These are phyloP conservation scores for Balamuthia mandrillaris DNA, from an alignment of 208 protist species.

Conservation along the genomic window DNA sequence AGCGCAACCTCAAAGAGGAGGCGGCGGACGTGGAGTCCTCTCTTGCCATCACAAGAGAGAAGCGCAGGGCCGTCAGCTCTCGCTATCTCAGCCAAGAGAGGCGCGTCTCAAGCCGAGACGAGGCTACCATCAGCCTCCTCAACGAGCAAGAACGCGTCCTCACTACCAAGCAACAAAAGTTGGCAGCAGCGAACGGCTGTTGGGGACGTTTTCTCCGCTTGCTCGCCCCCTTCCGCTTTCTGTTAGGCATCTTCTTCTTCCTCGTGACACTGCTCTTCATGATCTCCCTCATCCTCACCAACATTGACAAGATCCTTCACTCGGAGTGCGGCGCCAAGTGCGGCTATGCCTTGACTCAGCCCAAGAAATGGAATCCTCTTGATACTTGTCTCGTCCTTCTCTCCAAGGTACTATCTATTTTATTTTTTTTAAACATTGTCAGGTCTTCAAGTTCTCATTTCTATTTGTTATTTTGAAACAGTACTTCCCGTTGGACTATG, in stretches of 20 bases:
- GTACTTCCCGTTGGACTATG: conserved; percentile 43
- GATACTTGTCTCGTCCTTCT: conserved; percentile 29
- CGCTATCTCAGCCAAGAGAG: conserved; percentile 7
- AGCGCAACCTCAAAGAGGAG: conserved; percentile 7
- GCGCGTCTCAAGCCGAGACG: neutral
- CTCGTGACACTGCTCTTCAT: conserved; percentile 25
- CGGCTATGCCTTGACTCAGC: conserved; percentile 29
- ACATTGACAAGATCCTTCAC: conserved; percentile 38
- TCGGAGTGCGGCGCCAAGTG: conserved; percentile 27
- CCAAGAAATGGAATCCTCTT: conserved; percentile 39
- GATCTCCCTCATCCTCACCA: conserved; percentile 28
- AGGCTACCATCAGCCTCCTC: neutral
- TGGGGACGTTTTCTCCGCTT: no score
- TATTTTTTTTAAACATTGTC: no score
- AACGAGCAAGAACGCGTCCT: neutral
- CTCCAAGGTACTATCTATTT: conserved; percentile 8
- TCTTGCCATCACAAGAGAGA: conserved; percentile 15
- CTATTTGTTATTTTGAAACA: neutral
- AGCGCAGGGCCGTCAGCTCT: neutral
- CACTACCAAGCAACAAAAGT: neutral
- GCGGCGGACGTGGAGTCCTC: neutral
- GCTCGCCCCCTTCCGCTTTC: conserved; percentile 36
- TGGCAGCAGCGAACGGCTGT: no score
- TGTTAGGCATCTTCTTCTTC: conserved; percentile 42
- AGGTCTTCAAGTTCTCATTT: neutral